Evolutionary conservation across 169 alveolate species (phyloP).

Genomic region (Cystoisospora suis): DNA sequence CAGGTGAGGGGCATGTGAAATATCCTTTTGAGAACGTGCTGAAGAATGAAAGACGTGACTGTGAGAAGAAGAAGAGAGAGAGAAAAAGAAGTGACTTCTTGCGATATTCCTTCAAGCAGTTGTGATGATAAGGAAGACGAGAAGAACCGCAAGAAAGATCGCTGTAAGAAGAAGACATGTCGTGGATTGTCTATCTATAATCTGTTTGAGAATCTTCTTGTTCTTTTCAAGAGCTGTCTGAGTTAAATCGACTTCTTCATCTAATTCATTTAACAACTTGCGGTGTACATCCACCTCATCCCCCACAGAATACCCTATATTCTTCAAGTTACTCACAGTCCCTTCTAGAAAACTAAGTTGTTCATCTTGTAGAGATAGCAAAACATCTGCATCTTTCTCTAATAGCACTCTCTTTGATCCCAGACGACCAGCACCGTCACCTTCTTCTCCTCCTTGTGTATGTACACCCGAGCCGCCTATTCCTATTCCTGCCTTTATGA

Average conservation of each 20-base stretch:
- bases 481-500: neutral
- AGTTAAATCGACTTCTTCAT: neutral
- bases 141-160: neutral
- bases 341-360: neutral
- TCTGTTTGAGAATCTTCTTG: neutral
- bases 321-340: slow-evolving; percentile 22
- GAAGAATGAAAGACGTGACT: no score
- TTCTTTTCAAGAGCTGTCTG: neutral
- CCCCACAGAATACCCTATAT: neutral
- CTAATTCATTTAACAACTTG: neutral
- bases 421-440: no score
- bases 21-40: neutral
- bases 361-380: neutral
- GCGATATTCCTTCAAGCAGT: neutral
- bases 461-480: neutral
- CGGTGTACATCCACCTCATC: slow-evolving; percentile 26
- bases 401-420: neutral
- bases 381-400: neutral
- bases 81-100: no score
- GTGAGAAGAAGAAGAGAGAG: no score
- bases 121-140: neutral
- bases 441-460: neutral
- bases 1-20: neutral
- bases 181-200: neutral
- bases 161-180: neutral